These are phyloP conservation scores for Gigaspora rosea DNA, from an alignment of 192 early-diverging fungal genomes.

Conservation along the genomic window DNA sequence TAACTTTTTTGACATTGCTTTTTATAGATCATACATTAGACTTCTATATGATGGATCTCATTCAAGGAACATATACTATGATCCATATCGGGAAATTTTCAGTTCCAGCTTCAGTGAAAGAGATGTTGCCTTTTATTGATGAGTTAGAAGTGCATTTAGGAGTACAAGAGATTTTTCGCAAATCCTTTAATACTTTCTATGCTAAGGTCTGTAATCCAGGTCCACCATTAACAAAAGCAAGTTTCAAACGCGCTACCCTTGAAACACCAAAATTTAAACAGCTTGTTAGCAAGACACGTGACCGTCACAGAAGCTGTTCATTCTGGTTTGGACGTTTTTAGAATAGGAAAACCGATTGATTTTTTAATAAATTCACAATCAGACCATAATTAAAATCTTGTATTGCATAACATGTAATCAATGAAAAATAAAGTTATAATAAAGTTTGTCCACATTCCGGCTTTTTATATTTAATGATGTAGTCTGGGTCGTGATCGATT, in stretches of 20 bases:
- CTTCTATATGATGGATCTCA: slow-evolving; percentile 19
- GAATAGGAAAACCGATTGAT: background rate
- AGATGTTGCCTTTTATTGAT: slow-evolving; percentile 20
- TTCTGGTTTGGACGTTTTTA: slow-evolving; percentile 27
- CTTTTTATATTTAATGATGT: too few relatives aligned
- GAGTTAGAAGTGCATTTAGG: slow-evolving; percentile 20
- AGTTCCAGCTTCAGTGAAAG: slow-evolving; percentile 29
- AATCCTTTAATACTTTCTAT: slow-evolving; percentile 15
- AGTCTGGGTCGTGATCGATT: too few relatives aligned
- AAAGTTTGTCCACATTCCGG: too few relatives aligned
- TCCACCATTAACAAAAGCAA: slow-evolving; percentile 14
- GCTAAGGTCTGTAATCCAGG: background rate
- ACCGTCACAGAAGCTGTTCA: slow-evolving; percentile 15
- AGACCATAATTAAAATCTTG: too few relatives aligned
- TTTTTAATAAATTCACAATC: too few relatives aligned
- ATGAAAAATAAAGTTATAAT: too few relatives aligned
- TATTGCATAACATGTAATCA: too few relatives aligned
- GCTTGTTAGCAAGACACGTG: slow-evolving; percentile 25
- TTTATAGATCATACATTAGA: slow-evolving; percentile 13
- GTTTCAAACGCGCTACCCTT: slow-evolving; percentile 28
- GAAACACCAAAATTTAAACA: slow-evolving; percentile 19
- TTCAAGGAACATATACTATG: slow-evolving; percentile 28
- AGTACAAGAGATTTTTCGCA: slow-evolving; percentile 23
- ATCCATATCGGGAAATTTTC: slow-evolving; percentile 15
- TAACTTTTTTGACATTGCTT: slow-evolving; percentile 5